These are phyloP conservation scores for Mortierella sp. DNA, from an alignment of 371 early-diverging fungal genomes.

Conservation along the genomic window DNA sequence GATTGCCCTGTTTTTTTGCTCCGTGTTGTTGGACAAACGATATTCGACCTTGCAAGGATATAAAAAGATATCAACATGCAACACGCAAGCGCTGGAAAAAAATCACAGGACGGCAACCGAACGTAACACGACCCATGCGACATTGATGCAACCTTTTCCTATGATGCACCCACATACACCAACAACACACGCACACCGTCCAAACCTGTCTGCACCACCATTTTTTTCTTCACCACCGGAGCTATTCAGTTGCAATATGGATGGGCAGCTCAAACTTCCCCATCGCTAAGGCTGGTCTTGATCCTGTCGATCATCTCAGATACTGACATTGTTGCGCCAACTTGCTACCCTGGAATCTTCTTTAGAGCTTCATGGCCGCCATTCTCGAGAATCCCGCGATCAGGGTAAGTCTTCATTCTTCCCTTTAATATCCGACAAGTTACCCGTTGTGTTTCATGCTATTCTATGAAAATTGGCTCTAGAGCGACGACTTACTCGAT, in stretches of 20 bases:
- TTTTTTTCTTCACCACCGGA: too few relatives aligned
- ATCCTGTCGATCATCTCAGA: not conserved
- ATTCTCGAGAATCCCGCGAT: slow-evolving; percentile 48
- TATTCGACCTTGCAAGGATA: slow-evolving; percentile 1
- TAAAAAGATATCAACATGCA: not conserved
- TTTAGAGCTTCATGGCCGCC: slow-evolving; percentile 26
- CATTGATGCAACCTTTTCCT: too few relatives aligned
- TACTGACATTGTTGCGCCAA: not conserved
- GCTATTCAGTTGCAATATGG: not conserved
- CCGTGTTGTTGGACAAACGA: slow-evolving; percentile 1
- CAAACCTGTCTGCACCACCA: too few relatives aligned
- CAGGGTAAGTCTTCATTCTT: slow-evolving; percentile 23
- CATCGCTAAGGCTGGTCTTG: not conserved
- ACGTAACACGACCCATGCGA: too few relatives aligned
- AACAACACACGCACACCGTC: too few relatives aligned
- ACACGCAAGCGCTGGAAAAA: too few relatives aligned
- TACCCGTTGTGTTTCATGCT: too few relatives aligned
- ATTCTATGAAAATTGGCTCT: too few relatives aligned
- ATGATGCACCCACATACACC: too few relatives aligned
- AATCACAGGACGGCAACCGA: too few relatives aligned
- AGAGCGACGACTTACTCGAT: not conserved
- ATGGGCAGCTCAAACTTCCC: not conserved
- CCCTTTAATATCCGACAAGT: too few relatives aligned
- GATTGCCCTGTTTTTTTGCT: too few relatives aligned
- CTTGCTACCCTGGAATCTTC: not conserved